Conservation (phyloP, 164 flowering plant genomes). For the Amborella trichopoda region DNA sequence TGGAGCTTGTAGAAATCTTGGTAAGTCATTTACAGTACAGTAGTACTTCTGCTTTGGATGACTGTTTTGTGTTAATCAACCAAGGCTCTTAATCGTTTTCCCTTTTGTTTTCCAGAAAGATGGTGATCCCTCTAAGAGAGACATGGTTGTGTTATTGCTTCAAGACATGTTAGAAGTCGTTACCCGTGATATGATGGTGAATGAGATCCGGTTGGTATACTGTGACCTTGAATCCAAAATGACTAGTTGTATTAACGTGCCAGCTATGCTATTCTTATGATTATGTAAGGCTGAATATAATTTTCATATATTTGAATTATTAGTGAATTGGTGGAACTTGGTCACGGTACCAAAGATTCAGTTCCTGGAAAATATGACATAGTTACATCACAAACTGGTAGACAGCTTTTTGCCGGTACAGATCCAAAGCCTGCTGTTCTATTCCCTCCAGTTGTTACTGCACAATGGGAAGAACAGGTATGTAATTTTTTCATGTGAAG, state of each 20-base stretch:
- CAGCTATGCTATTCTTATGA: background rate
- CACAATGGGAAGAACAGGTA: slow-evolving; percentile 99
- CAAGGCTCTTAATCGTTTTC: slow-evolving; percentile 1
- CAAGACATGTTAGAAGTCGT: slow-evolving; percentile 98
- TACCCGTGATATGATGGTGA: slow-evolving; percentile 97
- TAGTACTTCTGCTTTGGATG: background rate
- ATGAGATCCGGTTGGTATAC: slow-evolving; percentile 70
- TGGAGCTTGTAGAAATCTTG: slow-evolving; percentile 74
- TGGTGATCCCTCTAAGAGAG: slow-evolving; percentile 45
- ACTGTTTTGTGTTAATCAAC: background rate
- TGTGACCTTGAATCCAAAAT: background rate
- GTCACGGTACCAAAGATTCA: slow-evolving; percentile 71
- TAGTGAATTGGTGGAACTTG: slow-evolving; percentile 87
- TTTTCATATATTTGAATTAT: no score
- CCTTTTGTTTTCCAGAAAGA: slow-evolving; percentile 60
- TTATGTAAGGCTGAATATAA: background rate
- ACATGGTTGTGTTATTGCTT: slow-evolving; percentile 59
- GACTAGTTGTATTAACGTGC: background rate
- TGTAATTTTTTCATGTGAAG: background rate
- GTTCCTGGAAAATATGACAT: slow-evolving; percentile 23
- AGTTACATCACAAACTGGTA: slow-evolving; percentile 3
- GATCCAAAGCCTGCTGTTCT: slow-evolving; percentile 57
- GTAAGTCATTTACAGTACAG: slow-evolving; percentile 30
- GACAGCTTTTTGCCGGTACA: slow-evolving; percentile 82
- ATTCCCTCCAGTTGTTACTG: slow-evolving; percentile 70